These are phyloP conservation scores for Celoporthe dispersa DNA, from an alignment of 2,329 filamentous ascomycete genomes.

Conservation along the genomic window DNA sequence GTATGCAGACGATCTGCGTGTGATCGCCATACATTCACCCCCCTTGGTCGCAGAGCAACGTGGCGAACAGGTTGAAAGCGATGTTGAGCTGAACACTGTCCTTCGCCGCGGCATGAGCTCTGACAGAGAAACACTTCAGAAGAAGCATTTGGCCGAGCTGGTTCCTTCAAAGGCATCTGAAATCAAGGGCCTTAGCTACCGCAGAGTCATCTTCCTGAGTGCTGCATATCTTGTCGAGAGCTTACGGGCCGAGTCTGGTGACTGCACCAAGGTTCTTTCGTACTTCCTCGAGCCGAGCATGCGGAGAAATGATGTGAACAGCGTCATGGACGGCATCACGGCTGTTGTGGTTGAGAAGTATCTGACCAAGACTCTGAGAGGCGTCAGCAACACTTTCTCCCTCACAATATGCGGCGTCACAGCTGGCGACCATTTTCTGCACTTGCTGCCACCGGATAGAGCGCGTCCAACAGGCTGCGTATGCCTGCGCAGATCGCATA, in stretches of 20 bases:
- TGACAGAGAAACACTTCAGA: conserved; percentile 79
- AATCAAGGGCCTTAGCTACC: conserved; percentile 82
- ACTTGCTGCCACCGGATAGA: conserved; percentile 93
- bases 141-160: conserved; percentile 73
- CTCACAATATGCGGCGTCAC: conserved; percentile 86
- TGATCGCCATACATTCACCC: conserved; percentile 85
- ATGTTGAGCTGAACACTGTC: conserved; percentile 95
- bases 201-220: conserved; percentile 90
- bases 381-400: conserved; percentile 77
- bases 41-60: conserved; percentile 87
- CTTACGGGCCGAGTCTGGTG: conserved; percentile 81
- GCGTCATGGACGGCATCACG: conserved; percentile 67
- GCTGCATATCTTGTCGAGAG: conserved; percentile 89
- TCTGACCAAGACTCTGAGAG: conserved; percentile 73
- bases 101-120: conserved; percentile 83
- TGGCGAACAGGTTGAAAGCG: conserved; percentile 89
- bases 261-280: conserved; percentile 85
- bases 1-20: conserved; percentile 75
- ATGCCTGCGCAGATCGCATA: conserved; percentile 81
- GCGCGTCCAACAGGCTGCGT: conserved; percentile 86
- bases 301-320: conserved; percentile 66
- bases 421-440: conserved; percentile 83
- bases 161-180: conserved; percentile 78
- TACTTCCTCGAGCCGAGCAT: conserved; percentile 96
- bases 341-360: conserved; percentile 79